Conservation (phyloP, 768 basidiomycete species). For the Boletus tomentosulus region DNA sequence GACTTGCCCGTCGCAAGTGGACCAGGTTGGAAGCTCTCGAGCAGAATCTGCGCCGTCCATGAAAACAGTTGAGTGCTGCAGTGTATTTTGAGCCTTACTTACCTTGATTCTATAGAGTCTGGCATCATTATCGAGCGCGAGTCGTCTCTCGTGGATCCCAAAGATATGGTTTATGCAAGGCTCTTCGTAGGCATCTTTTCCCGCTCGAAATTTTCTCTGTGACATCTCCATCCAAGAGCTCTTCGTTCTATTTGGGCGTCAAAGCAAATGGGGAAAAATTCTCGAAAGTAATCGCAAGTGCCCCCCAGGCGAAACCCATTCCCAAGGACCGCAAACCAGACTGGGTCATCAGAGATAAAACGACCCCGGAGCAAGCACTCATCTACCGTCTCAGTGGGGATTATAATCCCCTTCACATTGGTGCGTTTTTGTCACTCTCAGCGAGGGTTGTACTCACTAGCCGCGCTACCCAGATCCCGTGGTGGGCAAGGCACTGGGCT, state of each 20-base stretch:
- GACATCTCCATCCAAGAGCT: constrained; percentile 37
- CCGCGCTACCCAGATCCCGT: constrained; percentile 50
- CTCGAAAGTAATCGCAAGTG: constrained; percentile 55
- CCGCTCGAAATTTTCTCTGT: not conserved
- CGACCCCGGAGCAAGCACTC: constrained; percentile 62
- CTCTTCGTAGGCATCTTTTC: constrained; percentile 47
- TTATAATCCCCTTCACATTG: constrained; percentile 76
- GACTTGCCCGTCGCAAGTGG: constrained; percentile 75
- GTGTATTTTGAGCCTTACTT: not conserved
- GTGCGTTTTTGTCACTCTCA: constrained; percentile 30
- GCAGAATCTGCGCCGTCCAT: constrained; percentile 60
- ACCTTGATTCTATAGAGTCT: constrained; percentile 44
- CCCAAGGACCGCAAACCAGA: constrained; percentile 60
- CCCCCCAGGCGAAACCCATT: constrained; percentile 56
- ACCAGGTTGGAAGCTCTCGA: constrained; percentile 71
- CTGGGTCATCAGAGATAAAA: constrained; percentile 58
- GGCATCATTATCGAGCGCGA: constrained; percentile 72
- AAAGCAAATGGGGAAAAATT: constrained; percentile 61
- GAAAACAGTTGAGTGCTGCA: constrained; percentile 72
- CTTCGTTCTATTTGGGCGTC: constrained; percentile 67
- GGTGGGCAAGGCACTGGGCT: constrained; percentile 69
- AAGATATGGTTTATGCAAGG: constrained; percentile 55
- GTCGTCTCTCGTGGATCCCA: constrained; percentile 55
- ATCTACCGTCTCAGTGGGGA: constrained; percentile 74
- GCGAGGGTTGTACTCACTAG: not conserved